These are phyloP conservation scores for maize (Zea mays) DNA, from an alignment of 176 grass and related monocot species.

Conservation along the genomic window DNA sequence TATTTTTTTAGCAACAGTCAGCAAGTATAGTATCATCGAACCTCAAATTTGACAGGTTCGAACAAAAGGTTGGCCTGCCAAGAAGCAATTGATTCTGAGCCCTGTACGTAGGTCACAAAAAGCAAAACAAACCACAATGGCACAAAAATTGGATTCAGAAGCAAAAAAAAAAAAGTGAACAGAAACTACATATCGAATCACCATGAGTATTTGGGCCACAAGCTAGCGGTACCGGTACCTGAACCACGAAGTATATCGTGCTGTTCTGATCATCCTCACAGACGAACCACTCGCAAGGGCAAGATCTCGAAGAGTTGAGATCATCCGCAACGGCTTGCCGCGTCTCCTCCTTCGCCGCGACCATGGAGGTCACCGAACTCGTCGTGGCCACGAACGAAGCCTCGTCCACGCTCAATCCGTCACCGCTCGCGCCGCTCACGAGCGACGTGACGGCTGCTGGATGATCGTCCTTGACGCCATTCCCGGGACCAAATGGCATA, in stretches of 20 bases:
- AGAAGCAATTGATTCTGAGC: slow-evolving; percentile 76
- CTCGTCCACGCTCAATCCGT: slow-evolving; percentile 51
- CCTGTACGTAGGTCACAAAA: slow-evolving; percentile 56
- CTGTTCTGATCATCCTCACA: slow-evolving; percentile 68
- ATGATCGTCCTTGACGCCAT: slow-evolving; percentile 24
- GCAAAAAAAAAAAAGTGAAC: background rate
- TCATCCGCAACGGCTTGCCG: slow-evolving; percentile 80
- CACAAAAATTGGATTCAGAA: slow-evolving; percentile 7
- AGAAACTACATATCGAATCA: background rate
- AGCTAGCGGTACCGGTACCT: slow-evolving; percentile 44
- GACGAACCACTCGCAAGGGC: slow-evolving; percentile 77
- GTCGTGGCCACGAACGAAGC: slow-evolving; percentile 77
- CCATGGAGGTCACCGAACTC: slow-evolving; percentile 87
- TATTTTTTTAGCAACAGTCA: background rate
- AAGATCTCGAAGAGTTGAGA: slow-evolving; percentile 73
- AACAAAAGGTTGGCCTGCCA: slow-evolving; percentile 98
- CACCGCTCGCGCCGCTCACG: slow-evolving; percentile 28
- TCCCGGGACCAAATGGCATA: slow-evolving; percentile 58
- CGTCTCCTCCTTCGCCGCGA: slow-evolving; percentile 82
- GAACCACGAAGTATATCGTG: slow-evolving; percentile 93
- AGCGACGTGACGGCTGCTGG: slow-evolving; percentile 40
- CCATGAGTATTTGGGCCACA: background rate
- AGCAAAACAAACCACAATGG: slow-evolving; percentile 1
- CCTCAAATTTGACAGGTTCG: slow-evolving; percentile 94
- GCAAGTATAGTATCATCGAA: slow-evolving; percentile 25